Base-by-base conservation (phyloP, 139 green algal genomes). In the Pleodorina starrii region DNA sequence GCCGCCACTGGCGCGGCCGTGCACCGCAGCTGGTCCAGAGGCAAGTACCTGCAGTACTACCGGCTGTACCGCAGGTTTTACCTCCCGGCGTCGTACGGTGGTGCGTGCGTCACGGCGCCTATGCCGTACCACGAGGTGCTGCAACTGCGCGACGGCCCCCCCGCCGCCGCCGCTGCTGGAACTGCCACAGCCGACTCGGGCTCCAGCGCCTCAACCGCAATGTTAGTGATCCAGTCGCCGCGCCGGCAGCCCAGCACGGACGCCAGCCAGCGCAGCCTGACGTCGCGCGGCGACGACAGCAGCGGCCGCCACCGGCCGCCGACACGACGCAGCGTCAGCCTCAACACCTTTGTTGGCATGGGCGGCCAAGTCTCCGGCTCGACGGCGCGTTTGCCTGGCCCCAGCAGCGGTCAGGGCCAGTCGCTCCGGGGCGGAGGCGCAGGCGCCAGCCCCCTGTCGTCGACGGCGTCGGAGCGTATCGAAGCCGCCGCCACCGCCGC, bases 261-360 rank as follows among this genome's bases (percentile, higher is more conserved):
- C 19, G 5, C 5, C 25, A 73, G 63, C 63, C 6, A 32, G 27
- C 25, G 27, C 63, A 73, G 63, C 63, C 27, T 73, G 29, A 23
- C 29, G 25, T 73, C 63, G 63, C 63, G 2, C n/a, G n/a, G n/a
- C n/a, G n/a, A n/a, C 63, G 63, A 73, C 2, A 73, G 63, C 63
- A 73, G 25, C 25, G 2, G 36, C 36, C 72, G 6, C 7, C 3
- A 7, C n/a, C n/a, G n/a, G n/a, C n/a, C n/a, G n/a, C n/a, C n/a
- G n/a, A 74, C 72, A 12, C 76, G 78, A 25, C 78, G 78, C 38
- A 85, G 78, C 35, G 38, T 85, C 36, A 85, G 78, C 78, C 54
- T 85, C 12, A 85, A 38, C 54, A 51, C 59, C 2, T 27, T 77
- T 23, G 73, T 85, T 51, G 35, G 36, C 36, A 48, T 19, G 19